phyloP scores from a whole-genome alignment of 495 filamentous ascomycete species.

The Penicillium manginii region DNA sequence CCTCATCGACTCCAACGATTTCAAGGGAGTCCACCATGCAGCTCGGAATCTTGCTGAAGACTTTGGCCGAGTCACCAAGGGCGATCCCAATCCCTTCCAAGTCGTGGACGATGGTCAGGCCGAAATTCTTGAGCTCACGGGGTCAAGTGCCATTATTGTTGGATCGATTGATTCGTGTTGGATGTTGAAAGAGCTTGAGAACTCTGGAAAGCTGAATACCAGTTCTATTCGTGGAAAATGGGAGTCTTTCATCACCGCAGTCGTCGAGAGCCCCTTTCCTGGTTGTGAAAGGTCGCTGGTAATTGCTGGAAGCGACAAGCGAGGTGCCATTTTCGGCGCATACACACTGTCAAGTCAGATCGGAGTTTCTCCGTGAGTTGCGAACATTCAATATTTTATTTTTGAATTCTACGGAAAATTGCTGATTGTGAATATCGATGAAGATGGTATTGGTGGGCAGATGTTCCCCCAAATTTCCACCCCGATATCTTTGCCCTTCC shows the following conservation, averaged over 20 bases:
- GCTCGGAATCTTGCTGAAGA: conserved; percentile 68
- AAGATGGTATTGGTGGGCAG: conserved; percentile 74
- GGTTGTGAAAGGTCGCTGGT: conserved; percentile 64
- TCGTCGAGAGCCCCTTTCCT: conserved; percentile 61
- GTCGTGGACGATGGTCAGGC: conserved; percentile 35
- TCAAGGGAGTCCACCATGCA: conserved; percentile 68
- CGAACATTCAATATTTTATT: not conserved
- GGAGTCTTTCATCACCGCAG: conserved; percentile 67
- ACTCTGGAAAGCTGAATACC: conserved; percentile 58
- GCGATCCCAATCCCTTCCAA: conserved; percentile 45
- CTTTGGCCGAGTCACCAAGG: conserved; percentile 70
- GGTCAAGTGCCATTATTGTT: conserved; percentile 61
- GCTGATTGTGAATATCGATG: conserved; percentile 2
- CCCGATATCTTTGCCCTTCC: conserved; percentile 59
- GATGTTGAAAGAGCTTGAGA: conserved; percentile 60
- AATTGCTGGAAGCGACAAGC: conserved; percentile 68
- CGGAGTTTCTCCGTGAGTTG: conserved; percentile 65
- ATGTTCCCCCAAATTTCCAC: conserved; percentile 60
- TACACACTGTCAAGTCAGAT: conserved; percentile 79
- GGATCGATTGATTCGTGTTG: conserved; percentile 68
- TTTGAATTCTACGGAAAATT: not conserved
- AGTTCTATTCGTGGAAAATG: conserved; percentile 61
- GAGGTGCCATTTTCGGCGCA: conserved; percentile 73
- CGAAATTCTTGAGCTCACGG: not conserved
- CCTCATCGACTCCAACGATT: conserved; percentile 51